A percentile compares a stretch with the other conserved stretches of the same genome.
phyloP scores from a whole-genome alignment of 2,329 filamentous ascomycete genomes.

The Penicillium sp. region DNA sequence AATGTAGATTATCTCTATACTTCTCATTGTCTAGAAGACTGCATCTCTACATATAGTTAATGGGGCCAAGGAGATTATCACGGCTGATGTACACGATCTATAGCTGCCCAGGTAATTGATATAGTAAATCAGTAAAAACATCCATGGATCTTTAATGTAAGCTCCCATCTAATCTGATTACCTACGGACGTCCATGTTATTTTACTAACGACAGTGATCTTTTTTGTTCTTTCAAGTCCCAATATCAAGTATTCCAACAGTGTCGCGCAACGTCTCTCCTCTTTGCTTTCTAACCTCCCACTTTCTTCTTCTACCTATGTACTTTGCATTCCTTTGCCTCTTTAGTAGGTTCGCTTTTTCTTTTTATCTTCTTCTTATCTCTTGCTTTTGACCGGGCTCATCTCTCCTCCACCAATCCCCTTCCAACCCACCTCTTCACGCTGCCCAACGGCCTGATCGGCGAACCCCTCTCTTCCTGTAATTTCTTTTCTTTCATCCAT shows the following conservation, averaged over 20 bases:
- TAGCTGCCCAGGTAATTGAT: no score
- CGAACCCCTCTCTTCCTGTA: slow-evolving; percentile 1
- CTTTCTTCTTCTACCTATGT: neutral
- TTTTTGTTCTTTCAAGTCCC: neutral
- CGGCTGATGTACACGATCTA: neutral
- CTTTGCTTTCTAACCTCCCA: neutral
- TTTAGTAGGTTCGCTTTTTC: neutral
- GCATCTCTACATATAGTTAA: neutral
- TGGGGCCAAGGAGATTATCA: no score
- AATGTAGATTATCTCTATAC: neutral
- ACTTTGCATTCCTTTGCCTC: neutral
- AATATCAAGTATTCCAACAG: neutral
- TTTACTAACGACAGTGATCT: neutral
- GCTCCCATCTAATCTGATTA: neutral
- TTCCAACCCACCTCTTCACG: neutral
- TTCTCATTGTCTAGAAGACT: neutral
- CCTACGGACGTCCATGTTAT: neutral
- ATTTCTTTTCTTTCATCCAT: neutral
- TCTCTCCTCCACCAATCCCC: neutral
- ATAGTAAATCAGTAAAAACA: neutral
- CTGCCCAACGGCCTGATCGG: slow-evolving; percentile 22
- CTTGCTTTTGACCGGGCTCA: neutral
- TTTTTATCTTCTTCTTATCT: neutral
- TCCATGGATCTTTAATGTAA: neutral
- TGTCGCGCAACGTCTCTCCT: neutral